Evolutionary conservation across 345 rosid genomes (phyloP).

Genomic region (Psidium friedrichsthalianum): DNA sequence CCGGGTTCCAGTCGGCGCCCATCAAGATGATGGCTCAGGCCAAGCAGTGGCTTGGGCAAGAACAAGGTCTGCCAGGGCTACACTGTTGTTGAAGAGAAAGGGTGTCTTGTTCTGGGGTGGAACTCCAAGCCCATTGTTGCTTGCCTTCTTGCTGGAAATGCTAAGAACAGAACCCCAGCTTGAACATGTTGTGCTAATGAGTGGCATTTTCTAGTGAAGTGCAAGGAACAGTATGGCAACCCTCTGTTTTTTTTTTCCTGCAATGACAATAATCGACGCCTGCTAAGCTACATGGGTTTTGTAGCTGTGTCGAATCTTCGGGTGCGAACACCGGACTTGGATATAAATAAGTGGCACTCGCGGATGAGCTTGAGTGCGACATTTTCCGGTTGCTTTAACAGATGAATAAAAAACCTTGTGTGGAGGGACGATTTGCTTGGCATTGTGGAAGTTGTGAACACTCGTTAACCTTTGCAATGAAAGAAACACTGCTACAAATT

Average conservation of each 20-base stretch:
- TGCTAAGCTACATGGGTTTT: neutral
- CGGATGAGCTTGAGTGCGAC: neutral
- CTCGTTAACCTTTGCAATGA: neutral
- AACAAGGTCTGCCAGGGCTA: constrained; percentile 31
- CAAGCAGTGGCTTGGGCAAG: constrained; percentile 42
- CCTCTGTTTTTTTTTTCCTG: neutral
- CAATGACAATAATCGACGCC: neutral
- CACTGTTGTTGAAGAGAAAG: constrained; percentile 52
- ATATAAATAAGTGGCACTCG: neutral
- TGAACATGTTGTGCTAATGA: neutral
- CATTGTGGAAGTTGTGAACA: neutral
- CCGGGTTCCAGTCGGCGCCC: constrained; percentile 49
- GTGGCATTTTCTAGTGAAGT: neutral
- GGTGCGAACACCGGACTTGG: neutral
- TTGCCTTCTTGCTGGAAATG: constrained; percentile 64
- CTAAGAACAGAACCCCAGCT: neutral
- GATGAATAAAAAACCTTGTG: neutral
- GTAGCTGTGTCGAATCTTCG: neutral
- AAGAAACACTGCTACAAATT: neutral
- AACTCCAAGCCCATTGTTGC: constrained; percentile 52
- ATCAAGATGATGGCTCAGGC: constrained; percentile 37
- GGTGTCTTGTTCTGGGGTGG: constrained; percentile 63
- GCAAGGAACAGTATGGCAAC: neutral
- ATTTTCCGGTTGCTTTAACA: neutral
- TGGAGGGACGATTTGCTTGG: neutral